Conservation (phyloP, 2,329 filamentous ascomycete species). For the Ambrosiella xylebori region DNA sequence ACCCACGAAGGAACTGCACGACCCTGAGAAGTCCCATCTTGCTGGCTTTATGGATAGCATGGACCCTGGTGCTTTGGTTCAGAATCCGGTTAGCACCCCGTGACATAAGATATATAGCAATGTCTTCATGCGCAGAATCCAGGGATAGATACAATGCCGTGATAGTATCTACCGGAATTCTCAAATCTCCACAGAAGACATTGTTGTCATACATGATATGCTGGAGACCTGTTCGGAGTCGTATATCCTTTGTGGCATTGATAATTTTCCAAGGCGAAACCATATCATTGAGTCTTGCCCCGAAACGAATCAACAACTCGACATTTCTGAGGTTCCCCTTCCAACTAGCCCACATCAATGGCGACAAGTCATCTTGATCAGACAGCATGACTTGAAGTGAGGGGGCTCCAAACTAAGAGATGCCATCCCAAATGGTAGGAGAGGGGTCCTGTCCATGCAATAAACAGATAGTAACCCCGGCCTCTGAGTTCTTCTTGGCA, state of each 20-base stretch:
- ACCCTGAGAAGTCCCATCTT: background rate
- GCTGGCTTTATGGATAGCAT: slow-evolving; percentile 9
- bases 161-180: background rate
- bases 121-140: slow-evolving; percentile 2
- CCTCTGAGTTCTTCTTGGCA: slow-evolving; percentile 4
- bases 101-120: background rate
- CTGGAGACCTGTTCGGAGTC: slow-evolving; percentile 1
- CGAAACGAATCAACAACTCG: background rate
- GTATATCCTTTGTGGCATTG: background rate
- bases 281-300: slow-evolving; percentile 2
- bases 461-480: background rate
- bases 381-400: background rate
- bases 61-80: slow-evolving; percentile 1
- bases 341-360: slow-evolving; percentile 10
- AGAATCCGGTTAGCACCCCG: background rate
- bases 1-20: background rate
- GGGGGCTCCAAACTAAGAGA: slow-evolving; percentile 4
- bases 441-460: background rate
- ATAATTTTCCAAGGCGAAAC: background rate
- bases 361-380: slow-evolving; percentile 4
- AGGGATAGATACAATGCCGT: slow-evolving; percentile 9
- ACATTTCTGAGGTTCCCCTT: background rate
- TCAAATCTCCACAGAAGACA: background rate
- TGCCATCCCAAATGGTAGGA: background rate
- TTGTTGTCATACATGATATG: slow-evolving; percentile 4